These are phyloP conservation scores for Epichloe gansuensis DNA, from an alignment of 2,329 filamentous ascomycete genomes.

Conservation along the genomic window DNA sequence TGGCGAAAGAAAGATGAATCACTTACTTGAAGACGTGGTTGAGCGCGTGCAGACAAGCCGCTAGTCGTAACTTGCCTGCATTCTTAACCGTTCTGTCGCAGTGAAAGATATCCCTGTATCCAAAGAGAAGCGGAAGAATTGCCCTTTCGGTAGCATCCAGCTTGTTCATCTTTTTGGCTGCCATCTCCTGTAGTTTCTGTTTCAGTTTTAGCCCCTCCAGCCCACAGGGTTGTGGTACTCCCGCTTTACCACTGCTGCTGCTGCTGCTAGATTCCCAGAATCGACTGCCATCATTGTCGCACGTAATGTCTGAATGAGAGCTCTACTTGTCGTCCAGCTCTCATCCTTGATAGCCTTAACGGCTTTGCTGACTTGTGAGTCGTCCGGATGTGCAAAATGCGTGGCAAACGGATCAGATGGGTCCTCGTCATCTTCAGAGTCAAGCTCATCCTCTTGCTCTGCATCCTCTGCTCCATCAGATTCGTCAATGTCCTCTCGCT, in stretches of 20 bases:
- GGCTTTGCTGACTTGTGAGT: slow-evolving; percentile 43
- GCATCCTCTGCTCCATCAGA: slow-evolving; percentile 13
- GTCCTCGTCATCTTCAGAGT: slow-evolving; percentile 41
- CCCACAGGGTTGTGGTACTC: slow-evolving; percentile 20
- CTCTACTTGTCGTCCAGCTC: slow-evolving; percentile 39
- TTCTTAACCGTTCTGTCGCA: slow-evolving; percentile 60
- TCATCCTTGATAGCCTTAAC: slow-evolving; percentile 37
- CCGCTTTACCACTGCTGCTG: slow-evolving; percentile 11
- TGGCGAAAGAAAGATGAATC: not conserved
- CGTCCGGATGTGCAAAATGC: slow-evolving; percentile 63
- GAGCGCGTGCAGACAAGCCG: slow-evolving; percentile 71
- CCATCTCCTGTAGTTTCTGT: slow-evolving; percentile 43
- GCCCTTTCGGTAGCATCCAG: slow-evolving; percentile 53
- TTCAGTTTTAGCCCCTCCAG: slow-evolving; percentile 58
- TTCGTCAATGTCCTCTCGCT: slow-evolving; percentile 13
- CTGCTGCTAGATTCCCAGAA: slow-evolving; percentile 13
- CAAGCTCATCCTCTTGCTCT: slow-evolving; percentile 12
- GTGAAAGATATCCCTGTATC: slow-evolving; percentile 71
- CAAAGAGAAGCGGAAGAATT: slow-evolving; percentile 62
- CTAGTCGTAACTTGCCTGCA: slow-evolving; percentile 53
- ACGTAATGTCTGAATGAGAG: slow-evolving; percentile 33
- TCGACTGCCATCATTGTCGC: slow-evolving; percentile 35
- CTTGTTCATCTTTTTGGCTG: slow-evolving; percentile 38
- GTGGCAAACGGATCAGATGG: slow-evolving; percentile 62
- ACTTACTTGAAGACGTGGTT: slow-evolving; percentile 82